Evolutionary conservation across 305 asterid genomes (phyloP), one percentile per base, ranked within the genome.

Genomic region (Caryopteris hybrid): DNA sequence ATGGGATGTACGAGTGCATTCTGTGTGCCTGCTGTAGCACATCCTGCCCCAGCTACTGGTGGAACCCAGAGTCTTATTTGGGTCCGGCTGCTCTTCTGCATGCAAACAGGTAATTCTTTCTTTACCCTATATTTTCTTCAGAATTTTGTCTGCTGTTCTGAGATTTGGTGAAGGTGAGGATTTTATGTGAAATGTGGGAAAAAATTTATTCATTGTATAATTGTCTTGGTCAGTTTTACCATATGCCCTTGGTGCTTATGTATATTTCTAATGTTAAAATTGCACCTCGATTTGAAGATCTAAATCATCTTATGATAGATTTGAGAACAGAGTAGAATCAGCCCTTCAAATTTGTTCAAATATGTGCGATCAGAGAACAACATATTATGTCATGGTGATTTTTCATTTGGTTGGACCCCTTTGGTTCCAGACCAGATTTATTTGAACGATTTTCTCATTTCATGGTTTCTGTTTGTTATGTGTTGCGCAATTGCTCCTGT

Each of bases 1-100:
- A 92, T 80, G 97, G 98, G 51, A 92, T 92, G 98, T 92, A 92
- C 34, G 97, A 93, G 78, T 93, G 99, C 66, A 93, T 93, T 74
- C 81, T 93, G 20, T 93, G 99, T 50, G 97, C 97, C 52, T 93
- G 99, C 83, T 93, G 99, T 42, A 90, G 96, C 76, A 88, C 99
- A 23, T 86, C 95, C 9, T 93, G 99, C 78, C 96, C 99, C 6
- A 93, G 99, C 76, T 93, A 93, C 73, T 90, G 99, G 97, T 93
- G 99, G 99, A 93, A 93, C 67, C 99, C 99, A 10, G 99, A 93
- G 80, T 76, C 94, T 21, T 93, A 93, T 81, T 85, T 93, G 76
- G 97, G 97, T 18, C 98, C 97, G 0, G 97, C 98, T 14, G 95
- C 98, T 27, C 97, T 93, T 61, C 87, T 93, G 67, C 97, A 93